Base-by-base conservation (phyloP, 495 filamentous ascomycete genomes). In the Margaritispora aquatica region DNA sequence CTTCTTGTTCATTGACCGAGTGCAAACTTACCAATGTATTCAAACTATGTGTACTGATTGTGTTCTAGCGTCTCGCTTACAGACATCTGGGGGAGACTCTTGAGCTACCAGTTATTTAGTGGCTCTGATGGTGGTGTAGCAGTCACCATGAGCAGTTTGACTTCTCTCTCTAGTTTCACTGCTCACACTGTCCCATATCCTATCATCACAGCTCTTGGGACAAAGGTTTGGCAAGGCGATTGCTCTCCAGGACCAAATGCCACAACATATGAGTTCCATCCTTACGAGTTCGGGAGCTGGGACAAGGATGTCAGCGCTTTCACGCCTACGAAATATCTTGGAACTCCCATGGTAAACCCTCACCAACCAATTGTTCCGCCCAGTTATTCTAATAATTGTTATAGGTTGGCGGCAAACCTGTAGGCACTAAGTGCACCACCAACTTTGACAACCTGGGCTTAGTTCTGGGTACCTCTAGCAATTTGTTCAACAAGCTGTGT, bases 371-470 rank as follows among this genome's bases (percentile, higher is more conserved):
- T 44, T n/a, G 10, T 44, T 3, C 38, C 17, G 11, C 17, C 38
- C 7, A 15, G 10, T 44, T 44, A 44, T 44, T 3, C 38, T 44
- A n/a, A 44, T 34, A 17, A 8, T 44, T 17, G 11, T 44, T 44
- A 34, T 34, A 44, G 38, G 60, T 55, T 21, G 62, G 68, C 23
- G 74, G 77, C 19, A 48, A 52, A 23, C 56, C 64, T 20, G 48
- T 24, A 19, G 51, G 51, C 0, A 34, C 61, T 17, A 66, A 68
- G 17, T 82, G 79, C 61, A 67, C 70, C 4, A 66, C 53, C 23
- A 71, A 74, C 46, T 81, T 73, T 64, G 79, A 81, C 62, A 79
- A 79, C 38, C 73, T 77, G 1, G 79, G 75, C 24, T 81, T 73
- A 66, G 66, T 81, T 50, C 69, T 76, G 15, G 79, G 77, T 31